Base-by-base conservation (phyloP, 1,284 basidiomycete genomes). In the Blastosporella zonata region DNA sequence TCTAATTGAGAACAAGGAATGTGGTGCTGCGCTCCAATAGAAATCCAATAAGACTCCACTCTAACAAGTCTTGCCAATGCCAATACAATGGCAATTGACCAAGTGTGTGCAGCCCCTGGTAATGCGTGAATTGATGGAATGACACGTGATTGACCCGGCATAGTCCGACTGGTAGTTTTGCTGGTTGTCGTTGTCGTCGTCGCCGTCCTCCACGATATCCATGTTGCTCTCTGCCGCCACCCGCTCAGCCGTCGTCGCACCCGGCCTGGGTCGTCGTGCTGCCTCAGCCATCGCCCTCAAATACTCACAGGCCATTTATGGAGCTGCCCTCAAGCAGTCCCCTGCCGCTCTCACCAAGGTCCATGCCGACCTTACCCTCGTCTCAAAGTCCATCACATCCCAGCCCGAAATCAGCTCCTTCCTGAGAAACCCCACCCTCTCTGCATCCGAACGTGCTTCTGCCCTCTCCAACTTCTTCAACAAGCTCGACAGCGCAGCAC, bases 251-350 rank as follows among this genome's bases (percentile, higher is more conserved):
- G 63, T 69, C 36, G 56, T 64, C 52, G 68, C 69, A 33, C 71
- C 73, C 38, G 74, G 74, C 50, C 62, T 80, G 46, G 79, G 78
- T 55, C 79, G 79, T 53, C 84, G 88, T 44, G 78, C 83, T 20
- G 87, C 83, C 45, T 88, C 86, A 28, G 69, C 78, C 53, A 84
- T 91, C 58, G 82, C 90, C 39, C 74, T 82, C 68, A 98, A 97
- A 73, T 99, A 99, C 72, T 96, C 97, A 55, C 88, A 90, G 52
- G 96, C 97, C 22, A 81, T 91, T 57, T 99, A 91, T 74, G 82
- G 87, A 46, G 96, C 96, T 47, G 94, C 97, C 15, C 82, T 94
- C 64, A 78, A 84, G 62, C 90, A 93, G 74, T 90, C 88, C 2
- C 81, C 89, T 31, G 81, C 83, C 64, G 74, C 77, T 18, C 82